These are phyloP conservation scores for Ceratorhiza oryzae-sativae DNA, from an alignment of 1,284 basidiomycete species.

Conservation along the genomic window DNA sequence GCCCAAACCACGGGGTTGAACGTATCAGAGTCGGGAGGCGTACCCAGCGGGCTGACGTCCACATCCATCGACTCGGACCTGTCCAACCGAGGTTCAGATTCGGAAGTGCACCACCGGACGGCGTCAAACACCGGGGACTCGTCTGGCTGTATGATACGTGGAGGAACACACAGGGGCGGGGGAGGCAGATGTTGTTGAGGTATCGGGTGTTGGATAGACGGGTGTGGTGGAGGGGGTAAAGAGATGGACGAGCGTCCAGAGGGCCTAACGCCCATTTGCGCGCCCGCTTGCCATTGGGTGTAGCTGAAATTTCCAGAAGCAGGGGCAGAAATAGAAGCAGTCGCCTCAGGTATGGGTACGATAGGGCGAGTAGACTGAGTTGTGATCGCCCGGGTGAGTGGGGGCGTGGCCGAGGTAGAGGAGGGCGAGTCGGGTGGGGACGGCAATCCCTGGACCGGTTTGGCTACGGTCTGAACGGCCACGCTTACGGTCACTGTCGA, in stretches of 20 bases:
- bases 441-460: constrained; percentile 23
- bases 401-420: constrained; percentile 10
- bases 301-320: constrained; percentile 18
- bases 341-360: neutral
- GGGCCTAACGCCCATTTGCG: neutral
- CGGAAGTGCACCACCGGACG: constrained; percentile 17
- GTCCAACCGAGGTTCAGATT: constrained; percentile 8
- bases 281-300: constrained; percentile 23
- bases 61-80: neutral
- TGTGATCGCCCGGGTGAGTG: neutral
- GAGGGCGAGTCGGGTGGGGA: constrained; percentile 26
- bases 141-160: neutral
- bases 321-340: neutral
- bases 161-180: neutral
- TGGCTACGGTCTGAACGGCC: neutral
- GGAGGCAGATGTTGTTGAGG: neutral
- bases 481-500: neutral
- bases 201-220: constrained; percentile 3
- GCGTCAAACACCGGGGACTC: constrained; percentile 25
- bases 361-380: neutral
- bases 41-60: constrained; percentile 6
- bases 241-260: neutral
- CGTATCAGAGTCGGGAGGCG: constrained; percentile 14
- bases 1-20: constrained; percentile 27
- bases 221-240: constrained; percentile 14